phyloP scores from a whole-genome alignment of 305 asterid genomes.

The Rubia tinctorum region DNA sequence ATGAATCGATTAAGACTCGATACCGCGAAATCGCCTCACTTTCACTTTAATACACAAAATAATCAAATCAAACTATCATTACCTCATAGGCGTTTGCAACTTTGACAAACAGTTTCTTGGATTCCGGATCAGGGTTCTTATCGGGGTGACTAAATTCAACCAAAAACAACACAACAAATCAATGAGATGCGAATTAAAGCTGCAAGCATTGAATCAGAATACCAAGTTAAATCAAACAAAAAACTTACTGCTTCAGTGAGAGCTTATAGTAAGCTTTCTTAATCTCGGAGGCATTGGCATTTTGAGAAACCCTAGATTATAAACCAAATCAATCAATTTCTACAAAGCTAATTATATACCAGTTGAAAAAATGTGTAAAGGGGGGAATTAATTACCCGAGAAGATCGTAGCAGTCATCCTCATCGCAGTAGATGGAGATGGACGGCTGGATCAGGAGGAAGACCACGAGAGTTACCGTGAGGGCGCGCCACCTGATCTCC shows the following conservation, averaged over 20 bases:
- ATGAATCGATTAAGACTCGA: background rate
- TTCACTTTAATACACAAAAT: background rate
- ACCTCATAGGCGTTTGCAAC: constrained; percentile 96
- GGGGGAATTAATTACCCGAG: constrained; percentile 49
- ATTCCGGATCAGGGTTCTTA: constrained; percentile 87
- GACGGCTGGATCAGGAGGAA: constrained; percentile 66
- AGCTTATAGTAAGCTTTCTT: constrained; percentile 74
- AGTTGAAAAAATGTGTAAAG: constrained; percentile 6
- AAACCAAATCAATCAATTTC: background rate
- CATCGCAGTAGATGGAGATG: constrained; percentile 83
- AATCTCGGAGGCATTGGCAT: constrained; percentile 44
- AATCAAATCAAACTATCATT: background rate
- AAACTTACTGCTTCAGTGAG: constrained; percentile 67
- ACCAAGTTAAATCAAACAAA: background rate
- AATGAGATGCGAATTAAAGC: background rate
- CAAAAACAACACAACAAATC: background rate
- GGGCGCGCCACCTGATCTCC: constrained; percentile 43
- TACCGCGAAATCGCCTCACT: background rate
- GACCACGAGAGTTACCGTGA: constrained; percentile 34
- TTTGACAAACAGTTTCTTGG: constrained; percentile 70
- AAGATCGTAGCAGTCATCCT: constrained; percentile 92
- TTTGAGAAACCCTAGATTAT: constrained; percentile 31
- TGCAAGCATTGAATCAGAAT: background rate
- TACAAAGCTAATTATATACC: background rate
- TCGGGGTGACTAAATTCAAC: constrained; percentile 66